Evolutionary conservation across 169 alveolate genomes (phyloP).

Genomic region (Eimeria tenella): DNA sequence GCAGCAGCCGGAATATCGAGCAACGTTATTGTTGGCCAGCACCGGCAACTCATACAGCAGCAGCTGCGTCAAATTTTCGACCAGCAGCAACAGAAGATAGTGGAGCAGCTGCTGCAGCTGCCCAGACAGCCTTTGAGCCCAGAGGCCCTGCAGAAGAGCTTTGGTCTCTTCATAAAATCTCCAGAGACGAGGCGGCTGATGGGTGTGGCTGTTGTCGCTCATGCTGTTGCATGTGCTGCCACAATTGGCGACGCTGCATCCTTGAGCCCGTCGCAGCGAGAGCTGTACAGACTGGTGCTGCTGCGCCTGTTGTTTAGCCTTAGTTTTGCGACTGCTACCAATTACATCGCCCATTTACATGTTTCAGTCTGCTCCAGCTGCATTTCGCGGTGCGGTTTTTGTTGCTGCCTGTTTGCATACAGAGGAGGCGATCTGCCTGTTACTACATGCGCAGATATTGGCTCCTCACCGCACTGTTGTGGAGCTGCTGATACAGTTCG

Average conservation of each 20-base stretch:
- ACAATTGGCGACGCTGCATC: no score
- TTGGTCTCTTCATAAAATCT: not conserved
- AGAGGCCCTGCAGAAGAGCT: not conserved
- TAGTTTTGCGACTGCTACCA: no score
- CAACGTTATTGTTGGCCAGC: no score
- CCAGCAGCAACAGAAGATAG: not conserved
- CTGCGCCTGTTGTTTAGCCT: no score
- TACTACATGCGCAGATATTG: not conserved
- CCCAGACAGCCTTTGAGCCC: not conserved
- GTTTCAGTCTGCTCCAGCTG: not conserved
- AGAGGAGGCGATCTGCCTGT: not conserved
- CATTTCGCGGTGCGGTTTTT: not conserved
- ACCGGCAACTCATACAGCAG: not conserved
- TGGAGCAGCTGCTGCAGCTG: not conserved
- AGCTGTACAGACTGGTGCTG: no score
- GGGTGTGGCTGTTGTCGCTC: not conserved
- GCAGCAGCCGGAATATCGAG: no score
- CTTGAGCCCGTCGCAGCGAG: no score
- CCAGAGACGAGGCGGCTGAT: not conserved
- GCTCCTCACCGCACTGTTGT: not conserved
- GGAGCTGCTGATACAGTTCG: not conserved
- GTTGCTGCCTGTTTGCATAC: not conserved
- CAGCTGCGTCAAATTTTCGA: not conserved
- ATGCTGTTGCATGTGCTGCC: not conserved
- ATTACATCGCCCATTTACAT: no score